A percentile compares a stretch with the other conserved stretches of the same genome.
phyloP scores from a whole-genome alignment of 148 eudicot genomes.

The Rhododendron williamsianum region DNA sequence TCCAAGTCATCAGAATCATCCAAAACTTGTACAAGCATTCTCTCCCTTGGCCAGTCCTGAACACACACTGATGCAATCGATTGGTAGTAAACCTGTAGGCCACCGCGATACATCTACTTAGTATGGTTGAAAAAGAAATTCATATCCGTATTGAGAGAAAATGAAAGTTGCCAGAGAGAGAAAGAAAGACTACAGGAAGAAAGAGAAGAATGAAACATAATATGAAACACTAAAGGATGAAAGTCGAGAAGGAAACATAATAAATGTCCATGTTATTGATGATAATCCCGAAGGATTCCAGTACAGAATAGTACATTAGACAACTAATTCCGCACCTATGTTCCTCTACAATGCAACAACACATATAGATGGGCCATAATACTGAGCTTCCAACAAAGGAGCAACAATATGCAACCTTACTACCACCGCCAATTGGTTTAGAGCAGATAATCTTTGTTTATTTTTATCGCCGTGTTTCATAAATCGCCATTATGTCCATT shows the following conservation, averaged over 20 bases:
- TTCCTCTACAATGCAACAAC: background rate
- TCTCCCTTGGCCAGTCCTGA: conserved; percentile 92
- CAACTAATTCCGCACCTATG: background rate
- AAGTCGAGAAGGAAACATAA: background rate
- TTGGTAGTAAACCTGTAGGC: conserved; percentile 77
- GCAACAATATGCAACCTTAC: background rate
- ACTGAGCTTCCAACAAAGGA: background rate
- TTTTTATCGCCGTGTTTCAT: background rate
- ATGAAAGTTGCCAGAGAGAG: background rate
- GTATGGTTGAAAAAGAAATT: conserved; percentile 18
- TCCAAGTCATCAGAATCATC: conserved; percentile 76
- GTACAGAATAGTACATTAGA: background rate
- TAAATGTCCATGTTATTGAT: background rate
- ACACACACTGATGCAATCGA: conserved; percentile 79
- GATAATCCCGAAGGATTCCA: background rate
- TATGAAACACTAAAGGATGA: background rate
- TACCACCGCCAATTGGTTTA: background rate
- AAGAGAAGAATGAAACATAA: background rate
- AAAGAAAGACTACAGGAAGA: background rate
- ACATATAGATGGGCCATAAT: background rate
- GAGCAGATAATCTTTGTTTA: background rate
- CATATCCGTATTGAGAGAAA: background rate
- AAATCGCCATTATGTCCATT: background rate
- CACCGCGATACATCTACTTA: conserved; percentile 3
- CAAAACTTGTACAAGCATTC: conserved; percentile 87